Base-by-base conservation (phyloP, 2,329 filamentous ascomycete genomes). In the Penicillium sp. region DNA sequence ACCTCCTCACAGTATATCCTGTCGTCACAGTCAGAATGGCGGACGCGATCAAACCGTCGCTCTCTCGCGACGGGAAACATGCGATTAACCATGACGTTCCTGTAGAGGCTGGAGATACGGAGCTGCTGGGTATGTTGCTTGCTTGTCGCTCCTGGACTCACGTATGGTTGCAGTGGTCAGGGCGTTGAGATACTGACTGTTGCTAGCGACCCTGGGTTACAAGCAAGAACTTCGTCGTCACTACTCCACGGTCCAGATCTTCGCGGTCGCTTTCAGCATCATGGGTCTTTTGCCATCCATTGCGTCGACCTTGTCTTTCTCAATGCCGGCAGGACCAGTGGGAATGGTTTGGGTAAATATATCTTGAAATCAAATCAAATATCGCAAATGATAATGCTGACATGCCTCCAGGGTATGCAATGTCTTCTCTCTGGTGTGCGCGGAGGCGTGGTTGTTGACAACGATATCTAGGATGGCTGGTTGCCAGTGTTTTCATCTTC, bases 251-350 rank as follows among this genome's bases (percentile, higher is more conserved):
- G 75, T 87, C n/a, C 84, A 88, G 69, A 81, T 88, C 19, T 87
- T 88, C 66, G 85, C 84, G 30, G 82, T 85, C 60, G 83, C 83
- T 2, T 85, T 85, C 61, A 82, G 80, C 68, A 85, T 88, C 65
- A 87, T 88, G 84, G 85, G 85, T 1, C 71, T 88, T 6, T 74
- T 87, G 1, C 85, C 85, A 0, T 87, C 85, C 4, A 87, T 87
- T 62, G 84, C 85, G 6, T 84, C 83, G 33, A 87, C 85, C 0
- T 73, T 87, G 13, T 70, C 83, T 0, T 87, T 87, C 65, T 86
- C 84, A 4, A 78, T 88, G 43, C 84, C 85, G 1, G 82, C 84
- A 6, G 85, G 85, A 0, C 85, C 85, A 1, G 84, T 81, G 3
- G 85, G 85, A 4, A 85, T 87, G 80, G 84, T 87, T 57, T 87